Conservation (phyloP, 106 monocot species). For the Alisma plantagoaquatica region DNA sequence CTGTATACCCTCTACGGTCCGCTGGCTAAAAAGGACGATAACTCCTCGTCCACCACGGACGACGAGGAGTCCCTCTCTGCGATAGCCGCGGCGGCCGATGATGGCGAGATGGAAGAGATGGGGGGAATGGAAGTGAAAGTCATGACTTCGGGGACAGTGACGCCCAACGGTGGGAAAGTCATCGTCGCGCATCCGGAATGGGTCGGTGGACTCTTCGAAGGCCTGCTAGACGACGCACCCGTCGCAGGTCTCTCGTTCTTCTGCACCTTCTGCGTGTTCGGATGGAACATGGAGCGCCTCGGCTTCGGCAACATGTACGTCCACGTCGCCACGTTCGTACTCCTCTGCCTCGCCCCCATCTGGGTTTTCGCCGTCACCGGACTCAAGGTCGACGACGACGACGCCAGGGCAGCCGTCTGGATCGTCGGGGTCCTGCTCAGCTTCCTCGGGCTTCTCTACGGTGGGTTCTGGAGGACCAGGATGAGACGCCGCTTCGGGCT, state of each 20-base stretch:
- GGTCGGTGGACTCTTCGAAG: slow-evolving; percentile 15
- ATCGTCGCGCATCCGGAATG: slow-evolving; percentile 7
- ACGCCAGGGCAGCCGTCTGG: background rate
- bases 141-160: too few relatives aligned
- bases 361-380: slow-evolving; percentile 10
- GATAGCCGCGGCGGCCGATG: too few relatives aligned
- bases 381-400: slow-evolving; percentile 3
- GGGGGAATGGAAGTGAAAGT: too few relatives aligned
- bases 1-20: slow-evolving; percentile 11
- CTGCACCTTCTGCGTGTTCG: slow-evolving; percentile 24
- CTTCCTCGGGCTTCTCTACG: slow-evolving; percentile 17
- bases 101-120: too few relatives aligned
- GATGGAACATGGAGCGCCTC: slow-evolving; percentile 23
- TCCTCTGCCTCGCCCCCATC: slow-evolving; percentile 9
- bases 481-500: slow-evolving; percentile 13
- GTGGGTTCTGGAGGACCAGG: slow-evolving; percentile 16
- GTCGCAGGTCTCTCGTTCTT: too few relatives aligned
- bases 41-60: too few relatives aligned
- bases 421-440: slow-evolving; percentile 8
- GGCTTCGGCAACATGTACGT: slow-evolving; percentile 28
- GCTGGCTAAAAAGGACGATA: slow-evolving; percentile 5
- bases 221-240: slow-evolving; percentile 5
- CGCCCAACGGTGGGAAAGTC: too few relatives aligned
- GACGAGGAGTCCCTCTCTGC: too few relatives aligned
- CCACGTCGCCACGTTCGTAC: slow-evolving; percentile 17